Evolutionary conservation across 1,139 yeast genomes (phyloP).

Genomic region (Taphrina confusa): DNA sequence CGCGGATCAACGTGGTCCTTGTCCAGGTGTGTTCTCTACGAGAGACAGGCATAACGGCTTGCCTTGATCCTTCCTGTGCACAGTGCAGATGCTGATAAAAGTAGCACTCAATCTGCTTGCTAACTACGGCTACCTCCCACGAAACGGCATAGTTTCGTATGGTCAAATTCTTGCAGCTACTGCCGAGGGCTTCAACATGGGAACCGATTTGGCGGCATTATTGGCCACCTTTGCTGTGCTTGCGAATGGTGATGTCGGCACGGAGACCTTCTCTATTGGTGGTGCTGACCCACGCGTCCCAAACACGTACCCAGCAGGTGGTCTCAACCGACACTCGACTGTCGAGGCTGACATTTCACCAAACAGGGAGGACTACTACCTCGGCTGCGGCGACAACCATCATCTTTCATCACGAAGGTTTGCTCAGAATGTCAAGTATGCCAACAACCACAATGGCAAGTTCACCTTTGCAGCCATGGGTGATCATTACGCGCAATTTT

Average conservation of each 20-base stretch:
- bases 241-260: background rate
- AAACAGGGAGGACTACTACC: background rate
- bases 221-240: background rate
- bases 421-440: background rate
- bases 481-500: background rate
- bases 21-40: no score
- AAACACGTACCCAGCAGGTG: background rate
- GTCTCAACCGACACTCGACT: background rate
- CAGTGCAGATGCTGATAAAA: no score
- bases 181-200: background rate
- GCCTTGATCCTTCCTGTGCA: no score
- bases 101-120: slow-evolving; percentile 1
- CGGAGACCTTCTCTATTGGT: background rate
- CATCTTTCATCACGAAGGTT: background rate
- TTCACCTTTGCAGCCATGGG: background rate
- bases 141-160: background rate
- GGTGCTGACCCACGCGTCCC: background rate
- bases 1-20: background rate
- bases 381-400: background rate
- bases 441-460: background rate
- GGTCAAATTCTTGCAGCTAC: background rate
- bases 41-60: no score
- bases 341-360: background rate
- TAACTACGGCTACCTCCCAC: background rate
- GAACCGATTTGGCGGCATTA: background rate